Evolutionary conservation across 1,139 yeast species (phyloP), one percentile per base, ranked within the genome.

Genomic region (Magnusiomyces ingens): DNA sequence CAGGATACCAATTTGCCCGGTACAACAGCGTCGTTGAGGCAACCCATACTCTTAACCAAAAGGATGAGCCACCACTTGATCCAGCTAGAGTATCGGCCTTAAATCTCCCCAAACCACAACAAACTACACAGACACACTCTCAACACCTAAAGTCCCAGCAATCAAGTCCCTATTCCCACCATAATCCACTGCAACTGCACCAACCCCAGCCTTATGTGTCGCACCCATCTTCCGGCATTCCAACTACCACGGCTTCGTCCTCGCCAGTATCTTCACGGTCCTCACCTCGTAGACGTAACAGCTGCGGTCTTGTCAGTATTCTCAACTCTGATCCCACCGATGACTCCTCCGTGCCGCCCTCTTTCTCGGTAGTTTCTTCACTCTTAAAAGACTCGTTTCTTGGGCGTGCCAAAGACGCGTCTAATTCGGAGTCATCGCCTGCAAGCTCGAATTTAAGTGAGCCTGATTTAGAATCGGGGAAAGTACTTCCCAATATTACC

Each of bases 301-400:
- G 37, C 12, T 26, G 49, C 10, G 21, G 18, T 2, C 49, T 47
- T n/a, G 49, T 47, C 13, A 47, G 49, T 35, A 47, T 47, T 22
- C 15, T 47, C 10, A 47, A 47, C 37, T 5, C 22, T 3, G 49
- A 47, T 17, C n/a, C 44, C 2, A 21, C 49, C n/a, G 22, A 41
- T 12, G 22, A 41, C 13, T 13, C 49, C n/a, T 21, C 37, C 4
- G 38, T 47, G 8, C 49, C 49, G 3, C 15, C 43, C 18, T 47
- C 49, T 5, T 47, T 47, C 21, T 47, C 44, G 10, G 49, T 47
- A 6, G 44, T 47, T 13, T 47, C 49, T 2, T 47, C 49, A 10
- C n/a, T 47, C 6, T 32, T 47, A 3, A 47, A 47, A 22, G 49
- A 47, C n/a, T 37, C 49, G 19, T 47, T 21, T 47, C 4, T 35